Evolutionary conservation across 805 yeast genomes (phyloP), one percentile per base, ranked within the genome.

Genomic region (Metschnikowia similis): DNA sequence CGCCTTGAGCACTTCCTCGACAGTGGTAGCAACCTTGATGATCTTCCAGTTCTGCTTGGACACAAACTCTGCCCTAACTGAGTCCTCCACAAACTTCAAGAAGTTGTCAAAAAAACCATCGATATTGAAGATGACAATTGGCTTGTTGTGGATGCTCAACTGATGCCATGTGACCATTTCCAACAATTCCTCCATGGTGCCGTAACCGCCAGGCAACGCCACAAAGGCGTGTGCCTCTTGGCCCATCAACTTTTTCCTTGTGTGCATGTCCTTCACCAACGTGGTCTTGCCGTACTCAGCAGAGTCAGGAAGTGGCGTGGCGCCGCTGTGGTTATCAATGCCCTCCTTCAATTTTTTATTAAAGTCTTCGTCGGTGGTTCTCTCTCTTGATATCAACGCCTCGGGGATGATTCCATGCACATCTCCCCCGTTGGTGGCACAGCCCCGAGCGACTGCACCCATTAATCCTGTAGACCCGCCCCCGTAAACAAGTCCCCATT

Each of bases 161-260:
- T 89, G 96, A 45, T 83, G 82, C 96, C 96, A 89, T 4, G 96
- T 89, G 51, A 86, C 85, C 48, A 88, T 85, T 71, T 89, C 96
- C 84, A 89, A 83, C 54, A 89, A 74, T 69, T 89, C 96, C 67
- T 89, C 96, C 63, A 88, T 69, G 7, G 96, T 89, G 45, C 96
- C 96, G 64, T 83, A 89, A 2, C 96, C 96, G 54, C 96, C 96
- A 11, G 96, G 96, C 71, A 89, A 76, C 0, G 96, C 96, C 41
- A 89, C 80, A 66, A 89, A 89, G 0, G 92, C 95, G 57, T 82
- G 82, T n/a, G 92, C 84, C 65, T 86, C 91, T 61, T 80, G 77
- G 29, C 90, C 95, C 96, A 89, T 89, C 74, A 86, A 59, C 64
- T 83, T 77, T 74, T 89, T 89, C 64, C 96, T 78, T 2, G 94